A percentile compares a stretch with the other conserved stretches of the same genome.
These are phyloP conservation scores for Plantago ovata DNA, from an alignment of 257 asterid genomes.

Conservation along the genomic window DNA sequence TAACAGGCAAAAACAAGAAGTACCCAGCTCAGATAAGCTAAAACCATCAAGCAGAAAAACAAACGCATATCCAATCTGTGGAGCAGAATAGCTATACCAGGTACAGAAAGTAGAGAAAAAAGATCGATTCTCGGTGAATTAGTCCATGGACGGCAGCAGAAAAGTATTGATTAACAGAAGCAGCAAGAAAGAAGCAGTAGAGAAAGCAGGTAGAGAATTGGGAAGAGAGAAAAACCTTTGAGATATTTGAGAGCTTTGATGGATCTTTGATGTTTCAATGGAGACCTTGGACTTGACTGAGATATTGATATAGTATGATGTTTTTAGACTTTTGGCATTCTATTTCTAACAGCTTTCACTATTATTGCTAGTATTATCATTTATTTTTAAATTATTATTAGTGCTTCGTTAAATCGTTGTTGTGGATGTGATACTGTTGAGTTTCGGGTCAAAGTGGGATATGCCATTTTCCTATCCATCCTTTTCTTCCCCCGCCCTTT, in stretches of 20 bases:
- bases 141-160: neutral
- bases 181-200: neutral
- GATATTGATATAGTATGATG: constrained; percentile 10
- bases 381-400: too few relatives aligned
- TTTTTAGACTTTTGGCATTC: too few relatives aligned
- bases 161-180: constrained; percentile 1
- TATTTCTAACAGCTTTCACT: too few relatives aligned
- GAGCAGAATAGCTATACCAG: neutral
- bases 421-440: neutral
- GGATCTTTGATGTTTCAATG: constrained; percentile 23
- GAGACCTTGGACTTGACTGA: constrained; percentile 29
- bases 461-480: constrained; percentile 6
- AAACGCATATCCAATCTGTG: neutral
- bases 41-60: constrained; percentile 2
- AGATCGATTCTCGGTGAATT: neutral
- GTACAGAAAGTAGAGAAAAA: neutral
- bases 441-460: constrained; percentile 31
- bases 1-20: constrained; percentile 6
- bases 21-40: constrained; percentile 15
- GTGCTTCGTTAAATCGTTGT: too few relatives aligned
- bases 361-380: too few relatives aligned
- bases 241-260: too few relatives aligned
- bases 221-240: constrained; percentile 13
- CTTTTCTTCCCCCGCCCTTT: constrained; percentile 6
- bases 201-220: neutral